A percentile compares a stretch with the other conserved stretches of the same genome.
These are phyloP conservation scores for Alternaria arborescens DNA, from an alignment of 2,329 filamentous ascomycete genomes.

Conservation along the genomic window DNA sequence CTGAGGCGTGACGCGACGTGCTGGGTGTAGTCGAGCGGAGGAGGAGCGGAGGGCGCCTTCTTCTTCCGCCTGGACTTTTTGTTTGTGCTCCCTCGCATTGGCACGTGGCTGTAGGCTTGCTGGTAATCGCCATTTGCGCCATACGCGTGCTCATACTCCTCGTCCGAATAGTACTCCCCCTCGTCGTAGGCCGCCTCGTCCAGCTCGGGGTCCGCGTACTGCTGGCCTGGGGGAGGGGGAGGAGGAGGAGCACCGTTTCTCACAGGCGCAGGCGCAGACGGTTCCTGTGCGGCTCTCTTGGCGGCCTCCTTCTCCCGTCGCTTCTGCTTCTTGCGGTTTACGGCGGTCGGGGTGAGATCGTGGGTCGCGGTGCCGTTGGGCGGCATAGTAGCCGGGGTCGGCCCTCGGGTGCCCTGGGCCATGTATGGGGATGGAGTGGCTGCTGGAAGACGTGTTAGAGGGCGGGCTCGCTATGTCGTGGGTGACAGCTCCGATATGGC, in stretches of 20 bases:
- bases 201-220: conserved; percentile 56
- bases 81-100: conserved; percentile 26
- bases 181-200: conserved; percentile 52
- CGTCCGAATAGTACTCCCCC: conserved; percentile 54
- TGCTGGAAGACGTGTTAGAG: conserved; percentile 1
- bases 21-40: conserved; percentile 43
- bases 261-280: conserved; percentile 30
- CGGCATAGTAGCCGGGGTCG: conserved; percentile 41
- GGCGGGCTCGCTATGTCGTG: conserved; percentile 3
- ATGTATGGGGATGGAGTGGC: conserved; percentile 27
- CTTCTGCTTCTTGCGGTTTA: conserved; percentile 96
- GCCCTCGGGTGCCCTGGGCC: conserved; percentile 47
- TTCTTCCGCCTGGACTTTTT: conserved; percentile 76
- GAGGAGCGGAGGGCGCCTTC: conserved; percentile 55
- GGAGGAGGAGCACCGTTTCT: conserved; percentile 37
- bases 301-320: conserved; percentile 84
- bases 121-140: conserved; percentile 45
- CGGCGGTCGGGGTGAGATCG: conserved; percentile 56
- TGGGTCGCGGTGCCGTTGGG: conserved; percentile 53
- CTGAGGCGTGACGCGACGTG: conserved; percentile 44
- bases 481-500: conserved; percentile 25
- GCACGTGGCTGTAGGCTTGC: conserved; percentile 34
- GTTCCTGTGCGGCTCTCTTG: conserved; percentile 58
- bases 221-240: conserved; percentile 21
- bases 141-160: conserved; percentile 47